Conservation (phyloP, 2,329 filamentous ascomycete genomes). For the Emericellopsis cladophorae region DNA sequence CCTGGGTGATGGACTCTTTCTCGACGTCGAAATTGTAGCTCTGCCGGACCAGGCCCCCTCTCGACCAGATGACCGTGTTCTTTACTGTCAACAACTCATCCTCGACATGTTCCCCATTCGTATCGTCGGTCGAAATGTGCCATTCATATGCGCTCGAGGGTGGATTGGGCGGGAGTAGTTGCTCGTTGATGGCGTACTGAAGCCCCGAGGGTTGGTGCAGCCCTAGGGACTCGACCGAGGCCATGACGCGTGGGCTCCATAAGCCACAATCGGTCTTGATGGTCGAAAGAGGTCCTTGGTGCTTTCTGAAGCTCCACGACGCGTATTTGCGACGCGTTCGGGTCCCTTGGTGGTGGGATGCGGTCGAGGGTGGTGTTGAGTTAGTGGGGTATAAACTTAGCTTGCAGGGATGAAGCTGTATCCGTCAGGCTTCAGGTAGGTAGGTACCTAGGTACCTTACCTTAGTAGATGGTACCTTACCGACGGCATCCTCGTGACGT, state of each 20-base stretch:
- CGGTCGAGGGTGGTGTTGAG: background rate
- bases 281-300: background rate
- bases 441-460: no score
- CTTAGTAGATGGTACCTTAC: no score
- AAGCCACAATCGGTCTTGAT: conserved; percentile 6
- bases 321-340: background rate
- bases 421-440: background rate
- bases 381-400: background rate
- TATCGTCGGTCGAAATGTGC: conserved; percentile 43
- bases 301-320: background rate
- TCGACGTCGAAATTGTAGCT: conserved; percentile 79
- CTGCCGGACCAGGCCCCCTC: conserved; percentile 73
- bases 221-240: conserved; percentile 79
- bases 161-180: conserved; percentile 58
- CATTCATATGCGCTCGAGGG: conserved; percentile 59
- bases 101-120: conserved; percentile 34
- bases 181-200: conserved; percentile 70
- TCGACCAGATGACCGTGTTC: conserved; percentile 75
- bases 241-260: conserved; percentile 49
- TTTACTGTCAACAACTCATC: conserved; percentile 73
- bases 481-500: background rate
- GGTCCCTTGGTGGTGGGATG: background rate
- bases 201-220: conserved; percentile 80
- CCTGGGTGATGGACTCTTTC: conserved; percentile 76
- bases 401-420: background rate